These are phyloP conservation scores for Cyclotella choctawhatcheeana DNA, from an alignment of 108 stramenopile genomes.

Conservation along the genomic window DNA sequence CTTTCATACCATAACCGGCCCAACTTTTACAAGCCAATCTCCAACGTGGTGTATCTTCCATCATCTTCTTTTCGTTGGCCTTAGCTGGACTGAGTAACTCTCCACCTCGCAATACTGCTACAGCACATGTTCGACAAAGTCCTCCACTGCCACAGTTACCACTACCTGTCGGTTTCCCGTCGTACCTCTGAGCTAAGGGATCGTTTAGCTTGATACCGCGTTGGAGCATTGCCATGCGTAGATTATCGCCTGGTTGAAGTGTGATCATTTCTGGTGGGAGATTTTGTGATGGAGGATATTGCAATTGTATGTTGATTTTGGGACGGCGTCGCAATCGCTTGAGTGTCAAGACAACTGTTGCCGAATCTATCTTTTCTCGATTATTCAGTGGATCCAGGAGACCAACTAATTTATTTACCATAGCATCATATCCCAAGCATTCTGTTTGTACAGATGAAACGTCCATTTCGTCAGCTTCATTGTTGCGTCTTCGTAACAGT, in stretches of 20 bases:
- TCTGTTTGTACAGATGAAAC: constrained; percentile 51
- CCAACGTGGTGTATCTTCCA: constrained; percentile 69
- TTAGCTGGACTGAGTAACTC: constrained; percentile 65
- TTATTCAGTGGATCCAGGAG: constrained; percentile 20
- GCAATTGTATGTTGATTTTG: constrained; percentile 38
- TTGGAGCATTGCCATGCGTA: constrained; percentile 48
- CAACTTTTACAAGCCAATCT: constrained; percentile 77
- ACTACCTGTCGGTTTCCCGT: constrained; percentile 35
- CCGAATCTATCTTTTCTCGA: constrained; percentile 3
- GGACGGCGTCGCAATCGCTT: constrained; percentile 48
- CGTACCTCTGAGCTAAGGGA: constrained; percentile 47
- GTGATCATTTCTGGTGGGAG: constrained; percentile 23
- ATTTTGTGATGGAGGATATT: constrained; percentile 45
- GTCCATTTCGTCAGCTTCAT: constrained; percentile 29
- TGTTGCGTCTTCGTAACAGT: constrained; percentile 3
- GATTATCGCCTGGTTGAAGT: constrained; percentile 49
- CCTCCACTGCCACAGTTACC: constrained; percentile 76
- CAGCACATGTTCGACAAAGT: constrained; percentile 73
- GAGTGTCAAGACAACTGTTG: constrained; percentile 27
- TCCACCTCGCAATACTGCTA: constrained; percentile 56
- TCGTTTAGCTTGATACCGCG: constrained; percentile 55
- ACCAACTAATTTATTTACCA: constrained; percentile 30
- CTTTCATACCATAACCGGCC: constrained; percentile 79
- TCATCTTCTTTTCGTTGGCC: constrained; percentile 65
- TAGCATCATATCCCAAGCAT: constrained; percentile 71